Conservation (phyloP, 805 yeast genomes). For the Candida insectalens region DNA sequence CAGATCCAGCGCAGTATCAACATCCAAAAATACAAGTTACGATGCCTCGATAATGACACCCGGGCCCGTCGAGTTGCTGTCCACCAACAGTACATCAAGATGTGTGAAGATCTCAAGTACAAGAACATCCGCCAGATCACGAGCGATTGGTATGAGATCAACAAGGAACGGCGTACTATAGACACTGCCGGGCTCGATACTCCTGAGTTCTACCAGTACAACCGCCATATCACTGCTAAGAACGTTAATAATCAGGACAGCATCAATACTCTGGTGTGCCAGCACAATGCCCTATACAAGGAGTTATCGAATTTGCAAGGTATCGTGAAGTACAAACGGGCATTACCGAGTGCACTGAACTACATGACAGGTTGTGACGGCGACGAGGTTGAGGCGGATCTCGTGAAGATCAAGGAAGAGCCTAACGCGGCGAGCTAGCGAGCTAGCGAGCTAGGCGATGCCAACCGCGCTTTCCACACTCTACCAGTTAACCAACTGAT, state of each 20-base stretch:
- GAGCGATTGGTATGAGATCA: conserved; percentile 83
- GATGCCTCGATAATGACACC: conserved; percentile 74
- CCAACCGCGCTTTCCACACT: too few species aligned
- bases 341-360: conserved; percentile 69
- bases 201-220: conserved; percentile 31
- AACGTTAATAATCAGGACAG: conserved; percentile 15
- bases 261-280: conserved; percentile 43
- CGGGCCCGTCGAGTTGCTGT: conserved; percentile 67
- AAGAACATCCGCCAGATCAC: conserved; percentile 66
- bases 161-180: conserved; percentile 76
- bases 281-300: conserved; percentile 54
- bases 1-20: conserved; percentile 34
- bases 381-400: conserved; percentile 68
- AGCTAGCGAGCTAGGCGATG: too few species aligned
- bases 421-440: too few species aligned
- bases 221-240: conserved; percentile 15
- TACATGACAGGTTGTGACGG: conserved; percentile 51
- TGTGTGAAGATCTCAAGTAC: conserved; percentile 55
- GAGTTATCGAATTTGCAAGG: conserved; percentile 69
- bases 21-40: conserved; percentile 52
- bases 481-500: too few species aligned
- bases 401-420: conserved; percentile 62
- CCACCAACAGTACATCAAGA: conserved; percentile 75
- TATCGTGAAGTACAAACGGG: conserved; percentile 44
- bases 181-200: conserved; percentile 53